These are phyloP conservation scores for Thraustochytrium sp. DNA, from an alignment of 352 stramenopile genomes.

Conservation along the genomic window DNA sequence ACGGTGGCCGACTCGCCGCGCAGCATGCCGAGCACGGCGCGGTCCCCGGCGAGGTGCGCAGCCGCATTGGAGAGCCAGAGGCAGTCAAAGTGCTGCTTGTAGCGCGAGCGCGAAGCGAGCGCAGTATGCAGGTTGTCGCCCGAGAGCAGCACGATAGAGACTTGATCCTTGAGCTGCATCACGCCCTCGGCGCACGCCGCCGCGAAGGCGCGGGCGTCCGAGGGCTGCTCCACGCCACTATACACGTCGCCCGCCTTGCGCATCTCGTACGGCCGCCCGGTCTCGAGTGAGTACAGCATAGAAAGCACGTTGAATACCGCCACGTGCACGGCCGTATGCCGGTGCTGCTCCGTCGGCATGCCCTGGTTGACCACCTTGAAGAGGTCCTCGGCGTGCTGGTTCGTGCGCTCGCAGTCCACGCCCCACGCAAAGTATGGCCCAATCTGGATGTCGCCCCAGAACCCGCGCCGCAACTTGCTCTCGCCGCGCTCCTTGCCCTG, in stretches of 20 bases:
- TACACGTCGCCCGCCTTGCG: conserved; percentile 62
- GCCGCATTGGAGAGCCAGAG: conserved; percentile 27
- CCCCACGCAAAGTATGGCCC: conserved; percentile 82
- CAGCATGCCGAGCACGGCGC: not conserved
- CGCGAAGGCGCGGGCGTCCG: not conserved
- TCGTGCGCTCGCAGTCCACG: conserved; percentile 66
- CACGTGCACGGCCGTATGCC: conserved; percentile 82
- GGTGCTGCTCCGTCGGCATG: conserved; percentile 83
- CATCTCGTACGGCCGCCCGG: conserved; percentile 73
- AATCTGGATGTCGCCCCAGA: conserved; percentile 83
- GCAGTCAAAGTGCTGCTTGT: not conserved
- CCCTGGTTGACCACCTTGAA: conserved; percentile 87
- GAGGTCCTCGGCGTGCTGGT: conserved; percentile 66
- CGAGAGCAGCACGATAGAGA: not conserved
- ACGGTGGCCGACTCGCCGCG: not conserved
- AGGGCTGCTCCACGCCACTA: conserved; percentile 47
- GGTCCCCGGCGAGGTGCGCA: not conserved
- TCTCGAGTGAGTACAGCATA: conserved; percentile 81
- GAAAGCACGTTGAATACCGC: conserved; percentile 83
- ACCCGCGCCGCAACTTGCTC: conserved; percentile 61
- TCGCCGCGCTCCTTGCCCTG: conserved; percentile 57
- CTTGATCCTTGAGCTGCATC: not conserved
- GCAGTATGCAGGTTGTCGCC: not conserved
- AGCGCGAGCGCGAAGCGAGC: not conserved
- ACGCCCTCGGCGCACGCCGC: not conserved